Evolutionary conservation across 2,329 filamentous ascomycete genomes (phyloP).

Genomic region (Berkeleyomyces basicola): DNA sequence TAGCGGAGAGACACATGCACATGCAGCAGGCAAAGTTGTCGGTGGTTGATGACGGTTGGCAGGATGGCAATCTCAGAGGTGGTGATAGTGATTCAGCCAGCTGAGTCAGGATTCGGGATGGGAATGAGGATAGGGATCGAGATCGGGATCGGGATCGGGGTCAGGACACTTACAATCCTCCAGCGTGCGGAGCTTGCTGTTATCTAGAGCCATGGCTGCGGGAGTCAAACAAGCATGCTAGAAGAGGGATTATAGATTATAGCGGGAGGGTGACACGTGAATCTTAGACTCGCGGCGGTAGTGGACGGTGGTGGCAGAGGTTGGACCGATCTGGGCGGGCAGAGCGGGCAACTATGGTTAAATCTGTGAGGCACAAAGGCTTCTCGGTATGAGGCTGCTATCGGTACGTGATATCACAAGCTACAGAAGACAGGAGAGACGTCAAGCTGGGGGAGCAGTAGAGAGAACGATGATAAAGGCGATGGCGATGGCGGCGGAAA

Average conservation of each 20-base stretch:
- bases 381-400: too few relatives aligned
- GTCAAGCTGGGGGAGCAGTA: neutral
- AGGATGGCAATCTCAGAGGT: neutral
- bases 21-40: neutral
- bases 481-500: neutral
- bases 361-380: too few relatives aligned
- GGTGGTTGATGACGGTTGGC: neutral
- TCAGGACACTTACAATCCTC: conserved; percentile 5
- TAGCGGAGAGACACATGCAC: neutral
- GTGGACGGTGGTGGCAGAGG: too few relatives aligned
- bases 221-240: conserved; percentile 8
- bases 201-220: conserved; percentile 5
- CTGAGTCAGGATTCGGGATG: too few relatives aligned
- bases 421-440: neutral
- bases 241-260: neutral
- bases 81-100: neutral
- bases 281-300: neutral
- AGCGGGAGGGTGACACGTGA: neutral
- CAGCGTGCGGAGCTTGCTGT: conserved; percentile 7
- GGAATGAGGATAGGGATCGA: neutral
- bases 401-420: too few relatives aligned
- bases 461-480: neutral
- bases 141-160: neutral
- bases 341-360: too few relatives aligned
- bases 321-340: too few relatives aligned